These are phyloP conservation scores for Arthrobotrys musiformis DNA, from an alignment of 2,329 filamentous ascomycete genomes.

Conservation along the genomic window DNA sequence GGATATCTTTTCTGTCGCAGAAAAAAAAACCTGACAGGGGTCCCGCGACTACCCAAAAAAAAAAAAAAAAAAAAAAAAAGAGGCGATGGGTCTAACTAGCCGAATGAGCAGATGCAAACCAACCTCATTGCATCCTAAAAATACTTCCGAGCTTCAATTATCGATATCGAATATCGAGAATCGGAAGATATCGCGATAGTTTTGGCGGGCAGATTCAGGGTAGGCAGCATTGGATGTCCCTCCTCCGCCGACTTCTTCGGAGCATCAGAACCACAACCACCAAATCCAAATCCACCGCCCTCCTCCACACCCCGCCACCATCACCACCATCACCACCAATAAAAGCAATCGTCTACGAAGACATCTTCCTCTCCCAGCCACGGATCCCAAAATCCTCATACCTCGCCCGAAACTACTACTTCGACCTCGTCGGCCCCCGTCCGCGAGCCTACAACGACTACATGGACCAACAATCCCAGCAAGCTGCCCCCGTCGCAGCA, in stretches of 20 bases:
- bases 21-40: constrained; percentile 38
- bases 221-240: constrained; percentile 1
- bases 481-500: not conserved
- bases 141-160: not conserved
- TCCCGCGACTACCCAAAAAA: constrained; percentile 17
- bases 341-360: constrained; percentile 26
- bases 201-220: not conserved
- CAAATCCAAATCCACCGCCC: no score
- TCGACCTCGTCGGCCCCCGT: constrained; percentile 38
- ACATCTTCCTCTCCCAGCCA: constrained; percentile 11
- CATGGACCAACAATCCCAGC: constrained; percentile 43
- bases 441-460: constrained; percentile 44
- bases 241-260: not conserved
- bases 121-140: no score
- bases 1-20: constrained; percentile 26
- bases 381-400: constrained; percentile 10
- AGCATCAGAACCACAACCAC: no score
- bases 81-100: not conserved
- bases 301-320: not conserved
- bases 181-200: not conserved
- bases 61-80: constrained; percentile 3
- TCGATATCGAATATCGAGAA: no score
- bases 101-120: not conserved
- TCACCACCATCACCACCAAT: not conserved
- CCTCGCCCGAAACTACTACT: constrained; percentile 13